phyloP scores from a whole-genome alignment of 2,329 filamentous ascomycete genomes.

The Fusarium subglutinans region DNA sequence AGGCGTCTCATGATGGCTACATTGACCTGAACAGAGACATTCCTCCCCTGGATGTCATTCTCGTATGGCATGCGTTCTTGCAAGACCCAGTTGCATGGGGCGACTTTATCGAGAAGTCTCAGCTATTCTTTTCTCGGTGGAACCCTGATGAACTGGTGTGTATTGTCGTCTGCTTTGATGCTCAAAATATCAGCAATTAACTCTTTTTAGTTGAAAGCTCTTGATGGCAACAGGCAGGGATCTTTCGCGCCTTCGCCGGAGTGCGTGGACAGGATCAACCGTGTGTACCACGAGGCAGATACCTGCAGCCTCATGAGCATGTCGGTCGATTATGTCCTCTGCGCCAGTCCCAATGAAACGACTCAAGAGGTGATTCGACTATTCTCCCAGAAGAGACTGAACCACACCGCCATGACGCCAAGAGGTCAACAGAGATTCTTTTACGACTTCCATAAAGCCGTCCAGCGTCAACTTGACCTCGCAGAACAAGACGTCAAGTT shows the following conservation, averaged over 20 bases:
- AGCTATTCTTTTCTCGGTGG: conserved; percentile 7
- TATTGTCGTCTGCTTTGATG: background rate
- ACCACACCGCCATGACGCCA: background rate
- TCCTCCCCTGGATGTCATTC: conserved; percentile 22
- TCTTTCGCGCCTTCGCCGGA: conserved; percentile 1
- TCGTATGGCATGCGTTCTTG: conserved; percentile 28
- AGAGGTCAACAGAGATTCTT: background rate
- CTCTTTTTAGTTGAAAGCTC: background rate
- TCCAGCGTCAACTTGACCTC: conserved; percentile 23
- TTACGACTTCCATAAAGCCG: conserved; percentile 18
- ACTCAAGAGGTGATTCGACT: background rate
- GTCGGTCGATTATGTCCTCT: conserved; percentile 4
- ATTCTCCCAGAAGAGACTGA: background rate
- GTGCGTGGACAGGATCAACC: background rate
- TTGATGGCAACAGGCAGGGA: background rate
- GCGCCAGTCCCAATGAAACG: background rate
- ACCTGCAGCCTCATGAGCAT: conserved; percentile 1
- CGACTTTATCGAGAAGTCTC: background rate
- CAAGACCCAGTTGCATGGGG: conserved; percentile 2
- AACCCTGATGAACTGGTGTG: conserved; percentile 18
- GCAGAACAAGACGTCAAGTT: conserved; percentile 6
- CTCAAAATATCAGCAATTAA: background rate
- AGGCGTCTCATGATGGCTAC: background rate
- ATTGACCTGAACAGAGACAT: background rate
- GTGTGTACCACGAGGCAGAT: background rate